These are phyloP conservation scores for Mrakia hoshinonis DNA, from an alignment of 768 basidiomycete genomes.

Conservation along the genomic window DNA sequence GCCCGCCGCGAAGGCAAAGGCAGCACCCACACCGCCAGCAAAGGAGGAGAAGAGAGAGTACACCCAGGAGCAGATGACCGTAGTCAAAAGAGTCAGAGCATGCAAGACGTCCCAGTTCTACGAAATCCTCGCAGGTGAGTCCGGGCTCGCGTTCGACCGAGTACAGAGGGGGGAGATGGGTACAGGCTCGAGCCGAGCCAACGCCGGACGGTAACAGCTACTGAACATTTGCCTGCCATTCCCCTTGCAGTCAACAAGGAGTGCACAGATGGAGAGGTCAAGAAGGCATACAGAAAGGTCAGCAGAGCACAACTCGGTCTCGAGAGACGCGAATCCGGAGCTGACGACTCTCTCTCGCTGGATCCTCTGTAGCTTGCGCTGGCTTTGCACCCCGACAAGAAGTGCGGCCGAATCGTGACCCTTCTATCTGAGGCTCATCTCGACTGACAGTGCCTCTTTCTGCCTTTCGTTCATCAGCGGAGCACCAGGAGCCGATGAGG, in stretches of 20 bases:
- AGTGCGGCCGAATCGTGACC: conserved; percentile 31
- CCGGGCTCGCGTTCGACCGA: background rate
- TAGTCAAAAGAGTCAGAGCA: conserved; percentile 73
- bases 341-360: conserved; percentile 19
- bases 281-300: conserved; percentile 95
- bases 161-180: background rate
- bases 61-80: conserved; percentile 67
- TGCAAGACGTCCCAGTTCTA: conserved; percentile 91
- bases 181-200: too few species aligned
- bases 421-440: background rate
- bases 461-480: conserved; percentile 50
- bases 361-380: conserved; percentile 62
- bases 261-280: conserved; percentile 40
- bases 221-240: background rate
- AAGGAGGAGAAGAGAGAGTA: conserved; percentile 60
- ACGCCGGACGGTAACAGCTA: background rate
- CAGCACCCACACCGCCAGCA: background rate
- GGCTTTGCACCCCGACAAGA: conserved; percentile 46
- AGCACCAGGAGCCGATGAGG: conserved; percentile 95
- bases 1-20: background rate
- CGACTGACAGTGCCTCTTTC: background rate
- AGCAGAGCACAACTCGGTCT: conserved; percentile 31
- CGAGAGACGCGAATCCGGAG: conserved; percentile 3
- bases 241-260: conserved; percentile 37
- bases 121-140: conserved; percentile 60